Evolutionary conservation across 2,329 filamentous ascomycete species (phyloP), one percentile per base, ranked within the genome.

Genomic region (Elsinoe fawcettii): DNA sequence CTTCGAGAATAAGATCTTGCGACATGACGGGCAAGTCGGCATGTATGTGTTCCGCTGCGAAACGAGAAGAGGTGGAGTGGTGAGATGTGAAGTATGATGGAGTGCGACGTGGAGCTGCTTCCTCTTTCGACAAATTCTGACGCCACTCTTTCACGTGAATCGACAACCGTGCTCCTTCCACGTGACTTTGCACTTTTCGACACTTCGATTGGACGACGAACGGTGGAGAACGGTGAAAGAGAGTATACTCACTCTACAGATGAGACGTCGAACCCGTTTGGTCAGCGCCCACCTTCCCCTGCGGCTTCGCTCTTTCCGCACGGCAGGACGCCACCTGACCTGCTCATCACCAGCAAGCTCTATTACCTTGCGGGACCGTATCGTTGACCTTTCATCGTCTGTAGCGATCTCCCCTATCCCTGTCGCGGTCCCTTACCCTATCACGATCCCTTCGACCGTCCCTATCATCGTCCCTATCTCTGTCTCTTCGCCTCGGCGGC

Each of bases 401-500:
- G 41, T 46, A 46, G n/a, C 41, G 20, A 25, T 25, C 23, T 25
- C 41, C 41, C 16, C 49, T 53, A 11, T 56, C 32, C 43, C 54
- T 46, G 16, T 47, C 27, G 12, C 54, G 18, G 7, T 56, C 54
- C 18, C 54, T 46, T 12, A 14, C 54, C 16, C 54, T 22, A 25
- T 64, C 62, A 25, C 61, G 51, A 22, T 65, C 62, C 16, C 22
- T 9, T 5, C 18, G 39, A 34, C 65, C 62, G 41, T 65, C 63
- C 54, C 67, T 63, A 16, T 63, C 61, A 51, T 66, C 64, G 18
- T 69, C 66, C 27, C 64, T 65, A 51, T 66, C 60, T 27, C 66
- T 58, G 23, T 66, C 62, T 20, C 66, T 54, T 14, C 36, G 51
- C 6, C 34, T 39, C 3, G 30, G 34, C n/a, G 30, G 51, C 30